These are phyloP conservation scores for Cutaneotrichosporon cutaneum DNA, from an alignment of 1,284 basidiomycete genomes.

Conservation along the genomic window DNA sequence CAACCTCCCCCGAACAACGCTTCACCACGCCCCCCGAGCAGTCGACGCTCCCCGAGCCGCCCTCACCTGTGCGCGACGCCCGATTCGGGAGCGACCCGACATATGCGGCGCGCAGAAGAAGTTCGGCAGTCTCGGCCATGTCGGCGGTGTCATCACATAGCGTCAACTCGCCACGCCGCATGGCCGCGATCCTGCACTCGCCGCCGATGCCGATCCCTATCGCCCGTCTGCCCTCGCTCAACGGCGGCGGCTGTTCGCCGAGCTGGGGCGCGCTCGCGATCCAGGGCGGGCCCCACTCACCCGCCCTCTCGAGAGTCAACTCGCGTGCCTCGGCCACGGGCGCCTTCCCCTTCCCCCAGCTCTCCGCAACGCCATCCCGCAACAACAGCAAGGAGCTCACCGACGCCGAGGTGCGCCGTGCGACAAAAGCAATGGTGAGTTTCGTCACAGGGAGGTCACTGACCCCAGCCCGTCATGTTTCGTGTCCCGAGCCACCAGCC, in stretches of 20 bases:
- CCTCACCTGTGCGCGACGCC: background rate
- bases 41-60: background rate
- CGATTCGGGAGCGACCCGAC: background rate
- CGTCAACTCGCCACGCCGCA: slow-evolving; percentile 15
- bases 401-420: slow-evolving; percentile 46
- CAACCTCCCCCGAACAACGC: background rate
- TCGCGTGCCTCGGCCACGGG: slow-evolving; percentile 17
- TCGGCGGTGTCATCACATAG: background rate
- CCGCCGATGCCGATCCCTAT: slow-evolving; percentile 53
- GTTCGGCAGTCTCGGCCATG: slow-evolving; percentile 13
- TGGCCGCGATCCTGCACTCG: slow-evolving; percentile 36
- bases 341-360: slow-evolving; percentile 35
- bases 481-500: slow-evolving; percentile 15
- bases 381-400: slow-evolving; percentile 29
- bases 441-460: background rate
- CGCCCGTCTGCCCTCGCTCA: slow-evolving; percentile 47
- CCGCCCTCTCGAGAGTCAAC: slow-evolving; percentile 17
- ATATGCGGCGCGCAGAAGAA: background rate
- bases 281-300: slow-evolving; percentile 40
- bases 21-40: background rate
- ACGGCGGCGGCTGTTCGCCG: slow-evolving; percentile 20
- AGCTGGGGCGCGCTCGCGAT: slow-evolving; percentile 40
- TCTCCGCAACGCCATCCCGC: slow-evolving; percentile 9
- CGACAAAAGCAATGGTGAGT: slow-evolving; percentile 49
- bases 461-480: slow-evolving; percentile 47